phyloP scores from a whole-genome alignment of 2,329 filamentous ascomycete genomes.

The Cladorrhinum sp. region DNA sequence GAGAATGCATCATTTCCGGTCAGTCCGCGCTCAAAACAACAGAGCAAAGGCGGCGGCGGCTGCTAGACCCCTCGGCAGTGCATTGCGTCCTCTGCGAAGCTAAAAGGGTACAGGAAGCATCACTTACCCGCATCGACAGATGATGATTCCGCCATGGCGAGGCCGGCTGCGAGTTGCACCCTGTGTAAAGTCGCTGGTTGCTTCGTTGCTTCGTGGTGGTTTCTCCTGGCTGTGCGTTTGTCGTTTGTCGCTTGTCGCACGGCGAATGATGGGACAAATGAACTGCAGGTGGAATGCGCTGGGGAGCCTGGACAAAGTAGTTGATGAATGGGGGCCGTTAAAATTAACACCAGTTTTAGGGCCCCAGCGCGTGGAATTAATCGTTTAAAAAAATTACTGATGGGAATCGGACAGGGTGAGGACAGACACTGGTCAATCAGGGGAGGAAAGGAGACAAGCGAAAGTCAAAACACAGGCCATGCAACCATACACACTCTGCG shows the following conservation, averaged over 20 bases:
- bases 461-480: conserved; percentile 1
- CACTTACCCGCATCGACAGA: conserved; percentile 29
- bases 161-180: conserved; percentile 13
- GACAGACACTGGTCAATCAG: neutral
- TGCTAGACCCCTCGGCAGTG: neutral
- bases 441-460: neutral
- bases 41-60: neutral
- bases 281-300: conserved; percentile 2
- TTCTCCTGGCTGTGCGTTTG: neutral
- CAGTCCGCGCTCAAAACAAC: conserved; percentile 9
- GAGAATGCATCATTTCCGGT: conserved; percentile 7
- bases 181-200: conserved; percentile 1
- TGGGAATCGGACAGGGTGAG: neutral
- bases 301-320: neutral
- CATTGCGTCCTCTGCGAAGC: neutral
- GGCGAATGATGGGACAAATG: neutral
- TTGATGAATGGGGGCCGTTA: conserved; percentile 1
- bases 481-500: neutral
- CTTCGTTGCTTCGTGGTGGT: conserved; percentile 1
- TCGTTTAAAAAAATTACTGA: neutral
- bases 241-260: neutral
- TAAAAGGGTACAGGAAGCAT: neutral
- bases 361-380: neutral
- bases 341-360: neutral
- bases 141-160: conserved; percentile 31